phyloP scores from a whole-genome alignment of 2,329 filamentous ascomycete species.

The Colletotrichum abscissum region DNA sequence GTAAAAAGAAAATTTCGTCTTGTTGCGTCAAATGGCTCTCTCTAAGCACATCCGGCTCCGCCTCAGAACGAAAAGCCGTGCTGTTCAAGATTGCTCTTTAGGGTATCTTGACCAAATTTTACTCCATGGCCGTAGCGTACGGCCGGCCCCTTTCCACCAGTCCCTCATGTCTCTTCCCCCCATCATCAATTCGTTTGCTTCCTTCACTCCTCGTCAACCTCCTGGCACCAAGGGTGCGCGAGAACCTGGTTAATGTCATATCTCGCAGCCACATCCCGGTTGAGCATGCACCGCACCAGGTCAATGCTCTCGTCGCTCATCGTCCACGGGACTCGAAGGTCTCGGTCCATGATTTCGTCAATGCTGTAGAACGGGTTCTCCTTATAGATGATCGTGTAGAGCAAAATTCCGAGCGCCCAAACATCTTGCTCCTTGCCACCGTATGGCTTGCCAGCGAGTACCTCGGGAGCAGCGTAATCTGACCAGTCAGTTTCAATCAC shows the following conservation, averaged over 20 bases:
- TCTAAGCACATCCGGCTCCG: conserved; percentile 25
- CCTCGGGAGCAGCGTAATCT: conserved; percentile 99
- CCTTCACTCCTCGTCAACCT: conserved; percentile 30
- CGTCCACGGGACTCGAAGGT: conserved; percentile 88
- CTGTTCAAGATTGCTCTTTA: conserved; percentile 34
- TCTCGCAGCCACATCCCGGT: conserved; percentile 85
- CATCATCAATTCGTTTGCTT: conserved; percentile 17
- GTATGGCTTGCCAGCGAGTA: conserved; percentile 91
- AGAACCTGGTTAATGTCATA: conserved; percentile 90
- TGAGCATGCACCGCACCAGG: conserved; percentile 89
- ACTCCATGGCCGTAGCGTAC: conserved; percentile 8
- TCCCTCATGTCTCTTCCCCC: conserved; percentile 5
- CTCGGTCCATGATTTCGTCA: conserved; percentile 98
- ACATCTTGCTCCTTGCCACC: conserved; percentile 97
- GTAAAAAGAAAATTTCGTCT: conserved; percentile 9
- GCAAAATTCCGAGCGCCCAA: conserved; percentile 94
- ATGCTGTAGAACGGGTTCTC: conserved; percentile 99
- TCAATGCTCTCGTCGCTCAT: conserved; percentile 94
- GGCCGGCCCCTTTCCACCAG: neutral
- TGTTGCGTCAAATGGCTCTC: conserved; percentile 33
- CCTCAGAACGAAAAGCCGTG: conserved; percentile 17
- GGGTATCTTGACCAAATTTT: conserved; percentile 36
- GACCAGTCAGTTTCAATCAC: neutral
- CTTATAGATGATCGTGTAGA: conserved; percentile 99
- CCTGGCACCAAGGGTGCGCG: conserved; percentile 83